These are phyloP conservation scores for Blakeslea trispora DNA, from an alignment of 371 early-diverging fungal genomes.

Conservation along the genomic window DNA sequence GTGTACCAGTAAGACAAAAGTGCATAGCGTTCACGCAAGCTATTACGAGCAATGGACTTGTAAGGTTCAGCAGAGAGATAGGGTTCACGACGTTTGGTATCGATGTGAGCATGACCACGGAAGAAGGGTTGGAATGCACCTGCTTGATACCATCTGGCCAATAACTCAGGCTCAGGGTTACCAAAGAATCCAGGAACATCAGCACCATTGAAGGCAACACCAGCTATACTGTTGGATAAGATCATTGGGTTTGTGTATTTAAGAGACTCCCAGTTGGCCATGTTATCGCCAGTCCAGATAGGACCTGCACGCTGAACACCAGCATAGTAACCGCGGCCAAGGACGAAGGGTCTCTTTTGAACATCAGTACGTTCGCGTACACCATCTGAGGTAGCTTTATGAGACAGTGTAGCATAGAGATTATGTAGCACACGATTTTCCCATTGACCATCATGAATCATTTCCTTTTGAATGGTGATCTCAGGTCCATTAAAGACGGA, in stretches of 20 bases:
- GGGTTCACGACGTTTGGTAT: slow-evolving; percentile 95
- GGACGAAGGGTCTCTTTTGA: slow-evolving; percentile 79
- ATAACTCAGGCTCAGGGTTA: slow-evolving; percentile 79
- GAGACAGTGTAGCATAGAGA: slow-evolving; percentile 73
- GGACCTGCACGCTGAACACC: slow-evolving; percentile 88
- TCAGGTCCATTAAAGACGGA: slow-evolving; percentile 92
- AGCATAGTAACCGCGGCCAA: slow-evolving; percentile 88
- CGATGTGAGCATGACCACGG: slow-evolving; percentile 92
- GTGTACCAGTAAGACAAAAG: slow-evolving; percentile 85
- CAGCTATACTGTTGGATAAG: slow-evolving; percentile 71
- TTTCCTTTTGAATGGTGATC: slow-evolving; percentile 91
- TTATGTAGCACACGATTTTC: slow-evolving; percentile 94
- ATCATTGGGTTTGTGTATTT: slow-evolving; percentile 80
- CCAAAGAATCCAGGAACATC: slow-evolving; percentile 95
- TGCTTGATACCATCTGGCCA: slow-evolving; percentile 91
- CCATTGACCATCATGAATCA: slow-evolving; percentile 68
- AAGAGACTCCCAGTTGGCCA: slow-evolving; percentile 83
- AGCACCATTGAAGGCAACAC: slow-evolving; percentile 82
- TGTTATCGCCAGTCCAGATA: slow-evolving; percentile 94
- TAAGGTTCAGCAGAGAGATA: slow-evolving; percentile 89
- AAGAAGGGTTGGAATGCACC: slow-evolving; percentile 91
- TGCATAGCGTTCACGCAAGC: slow-evolving; percentile 75
- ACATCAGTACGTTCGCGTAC: slow-evolving; percentile 52
- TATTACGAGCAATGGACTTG: slow-evolving; percentile 67
- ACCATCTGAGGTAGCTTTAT: slow-evolving; percentile 61